phyloP scores from a whole-genome alignment of 2,329 filamentous ascomycete species.

The Neospermospora avenae region DNA sequence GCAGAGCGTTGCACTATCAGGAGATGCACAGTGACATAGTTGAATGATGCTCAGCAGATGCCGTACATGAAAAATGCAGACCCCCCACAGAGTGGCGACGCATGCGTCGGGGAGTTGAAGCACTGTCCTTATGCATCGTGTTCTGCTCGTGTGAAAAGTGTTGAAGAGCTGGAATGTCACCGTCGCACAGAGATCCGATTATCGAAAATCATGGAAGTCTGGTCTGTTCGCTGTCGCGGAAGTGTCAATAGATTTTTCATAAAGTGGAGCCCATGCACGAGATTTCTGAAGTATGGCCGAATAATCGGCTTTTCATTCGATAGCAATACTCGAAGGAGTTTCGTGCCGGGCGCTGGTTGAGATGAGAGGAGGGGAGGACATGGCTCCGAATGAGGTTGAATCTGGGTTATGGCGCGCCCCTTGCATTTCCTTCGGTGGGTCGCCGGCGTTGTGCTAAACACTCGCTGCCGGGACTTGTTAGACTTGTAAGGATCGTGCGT shows the following conservation, averaged over 20 bases:
- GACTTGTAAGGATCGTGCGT: slow-evolving; percentile 10
- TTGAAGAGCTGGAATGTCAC: not conserved
- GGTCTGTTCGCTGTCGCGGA: not conserved
- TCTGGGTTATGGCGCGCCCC: slow-evolving; percentile 17
- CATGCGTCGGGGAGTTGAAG: not conserved
- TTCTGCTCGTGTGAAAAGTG: not conserved
- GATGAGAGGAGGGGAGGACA: slow-evolving; percentile 2
- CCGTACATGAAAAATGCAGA: slow-evolving; percentile 3
- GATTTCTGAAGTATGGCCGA: not conserved
- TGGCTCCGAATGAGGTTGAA: slow-evolving; percentile 18
- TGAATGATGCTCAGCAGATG: not conserved
- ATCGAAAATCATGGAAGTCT: not conserved
- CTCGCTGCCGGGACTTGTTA: slow-evolving; percentile 23
- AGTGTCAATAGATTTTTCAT: not conserved
- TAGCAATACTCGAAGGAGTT: not conserved
- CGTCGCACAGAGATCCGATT: too few relatives aligned
- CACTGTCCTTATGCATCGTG: not conserved
- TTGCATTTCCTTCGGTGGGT: slow-evolving; percentile 2
- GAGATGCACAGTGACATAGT: slow-evolving; percentile 20
- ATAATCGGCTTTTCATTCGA: not conserved
- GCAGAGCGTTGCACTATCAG: not conserved
- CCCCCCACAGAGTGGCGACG: slow-evolving; percentile 9
- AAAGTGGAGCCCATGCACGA: slow-evolving; percentile 8
- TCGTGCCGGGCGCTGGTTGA: not conserved
- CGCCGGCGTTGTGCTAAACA: slow-evolving; percentile 5